A percentile compares a stretch with the other conserved stretches of the same genome.
These are phyloP conservation scores for Trichophyton schoenleinii DNA, from an alignment of 2,329 filamentous ascomycete genomes.

Conservation along the genomic window DNA sequence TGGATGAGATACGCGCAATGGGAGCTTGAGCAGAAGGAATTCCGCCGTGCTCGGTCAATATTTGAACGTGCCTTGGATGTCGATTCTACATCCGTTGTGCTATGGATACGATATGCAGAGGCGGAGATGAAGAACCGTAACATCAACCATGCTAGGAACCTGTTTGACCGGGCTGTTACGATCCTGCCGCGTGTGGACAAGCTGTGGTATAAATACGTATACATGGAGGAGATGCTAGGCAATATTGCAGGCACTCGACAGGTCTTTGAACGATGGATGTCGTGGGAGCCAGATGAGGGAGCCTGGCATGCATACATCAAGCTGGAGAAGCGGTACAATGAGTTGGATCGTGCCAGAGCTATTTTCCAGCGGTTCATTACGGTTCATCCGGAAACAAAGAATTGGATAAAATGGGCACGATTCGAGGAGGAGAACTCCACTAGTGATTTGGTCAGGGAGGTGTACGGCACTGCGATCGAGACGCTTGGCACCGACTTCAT, in stretches of 20 bases:
- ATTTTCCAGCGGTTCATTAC: constrained; percentile 85
- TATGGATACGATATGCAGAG: constrained; percentile 92
- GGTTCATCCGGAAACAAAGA: constrained; percentile 84
- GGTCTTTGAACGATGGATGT: constrained; percentile 96
- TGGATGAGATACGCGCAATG: constrained; percentile 97
- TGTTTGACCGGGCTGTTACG: constrained; percentile 88
- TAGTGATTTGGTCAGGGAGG: constrained; percentile 79
- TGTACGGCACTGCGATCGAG: constrained; percentile 80
- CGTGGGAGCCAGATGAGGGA: constrained; percentile 91
- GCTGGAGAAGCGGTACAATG: constrained; percentile 85
- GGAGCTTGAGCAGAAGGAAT: constrained; percentile 98
- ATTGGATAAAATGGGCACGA: constrained; percentile 97
- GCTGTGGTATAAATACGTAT: constrained; percentile 98
- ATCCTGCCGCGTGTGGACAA: constrained; percentile 86
- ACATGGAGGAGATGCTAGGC: constrained; percentile 95
- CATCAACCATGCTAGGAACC: constrained; percentile 91
- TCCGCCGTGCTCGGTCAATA: constrained; percentile 74
- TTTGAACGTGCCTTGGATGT: constrained; percentile 93
- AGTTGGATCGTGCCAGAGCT: constrained; percentile 76
- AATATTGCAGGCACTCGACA: constrained; percentile 86
- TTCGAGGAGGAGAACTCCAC: constrained; percentile 96
- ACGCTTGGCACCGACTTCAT: constrained; percentile 87
- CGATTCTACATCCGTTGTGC: constrained; percentile 68
- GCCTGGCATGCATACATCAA: constrained; percentile 97
- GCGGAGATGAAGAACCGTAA: constrained; percentile 90